phyloP scores from a whole-genome alignment of 2,329 filamentous ascomycete species.

The Aspergillus japonicus region DNA sequence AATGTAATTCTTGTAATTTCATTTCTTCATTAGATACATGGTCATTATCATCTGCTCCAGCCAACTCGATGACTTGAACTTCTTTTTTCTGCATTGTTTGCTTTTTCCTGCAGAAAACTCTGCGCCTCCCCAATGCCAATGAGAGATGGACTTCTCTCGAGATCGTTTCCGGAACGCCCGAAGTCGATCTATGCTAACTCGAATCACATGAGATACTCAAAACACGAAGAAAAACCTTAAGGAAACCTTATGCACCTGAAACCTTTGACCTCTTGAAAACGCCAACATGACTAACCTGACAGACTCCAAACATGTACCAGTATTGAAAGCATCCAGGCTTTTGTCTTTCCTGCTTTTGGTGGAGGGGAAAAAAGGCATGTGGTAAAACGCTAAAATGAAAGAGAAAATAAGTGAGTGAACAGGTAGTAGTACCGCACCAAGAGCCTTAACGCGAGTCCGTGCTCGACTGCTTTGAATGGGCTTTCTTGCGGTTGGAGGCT shows the following conservation, averaged over 20 bases:
- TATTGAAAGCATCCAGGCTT: conserved; percentile 8
- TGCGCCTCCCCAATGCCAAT: neutral
- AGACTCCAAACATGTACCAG: conserved; percentile 7
- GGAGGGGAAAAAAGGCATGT: neutral
- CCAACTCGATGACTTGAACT: neutral
- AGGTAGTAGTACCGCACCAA: neutral
- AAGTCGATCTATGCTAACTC: neutral
- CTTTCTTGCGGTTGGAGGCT: conserved; percentile 40
- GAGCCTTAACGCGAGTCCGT: conserved; percentile 16
- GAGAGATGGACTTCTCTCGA: neutral
- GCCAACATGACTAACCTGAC: neutral
- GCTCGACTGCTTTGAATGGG: conserved; percentile 27
- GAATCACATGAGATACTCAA: neutral
- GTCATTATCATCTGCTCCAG: conserved; percentile 4
- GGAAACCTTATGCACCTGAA: neutral
- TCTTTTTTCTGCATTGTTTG: neutral
- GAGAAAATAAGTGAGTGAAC: neutral
- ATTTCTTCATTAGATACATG: conserved; percentile 1
- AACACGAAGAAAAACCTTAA: neutral
- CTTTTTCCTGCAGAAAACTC: neutral
- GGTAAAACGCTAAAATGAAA: conserved; percentile 3
- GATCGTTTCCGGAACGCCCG: neutral
- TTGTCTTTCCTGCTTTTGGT: conserved; percentile 9
- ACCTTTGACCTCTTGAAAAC: neutral
- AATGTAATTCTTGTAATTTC: neutral